Percentiles rank a stretch among this genome's conserved stretches.
Conservation (phyloP, 331 rosid genomes). For the Arachis monticola region DNA sequence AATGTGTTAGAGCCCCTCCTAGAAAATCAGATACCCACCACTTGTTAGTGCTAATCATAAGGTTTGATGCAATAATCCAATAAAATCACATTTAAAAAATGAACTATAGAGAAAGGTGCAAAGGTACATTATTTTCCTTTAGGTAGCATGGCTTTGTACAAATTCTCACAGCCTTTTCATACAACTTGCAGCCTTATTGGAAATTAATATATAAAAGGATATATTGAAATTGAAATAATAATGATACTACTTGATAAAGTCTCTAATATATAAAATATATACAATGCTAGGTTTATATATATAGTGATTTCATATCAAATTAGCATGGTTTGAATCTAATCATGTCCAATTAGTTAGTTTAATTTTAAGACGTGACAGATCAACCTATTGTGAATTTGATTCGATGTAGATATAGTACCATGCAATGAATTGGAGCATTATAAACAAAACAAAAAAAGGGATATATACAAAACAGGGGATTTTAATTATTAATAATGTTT, state of each 20-base stretch:
- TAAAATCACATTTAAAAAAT: slow-evolving; percentile 7
- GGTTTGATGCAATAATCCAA: slow-evolving; percentile 7
- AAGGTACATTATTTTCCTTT: neutral
- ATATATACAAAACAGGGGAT: neutral
- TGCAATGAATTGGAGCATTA: slow-evolving; percentile 4
- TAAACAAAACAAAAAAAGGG: neutral
- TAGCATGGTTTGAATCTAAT: slow-evolving; percentile 31
- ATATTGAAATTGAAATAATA: neutral
- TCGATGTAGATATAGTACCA: neutral
- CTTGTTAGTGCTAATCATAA: neutral
- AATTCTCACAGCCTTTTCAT: neutral
- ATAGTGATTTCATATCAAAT: neutral
- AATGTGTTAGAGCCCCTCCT: too few relatives aligned
- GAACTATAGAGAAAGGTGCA: neutral
- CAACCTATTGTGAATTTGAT: neutral
- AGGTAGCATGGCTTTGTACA: neutral
- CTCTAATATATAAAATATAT: neutral
- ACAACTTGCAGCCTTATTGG: neutral
- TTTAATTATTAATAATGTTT: neutral
- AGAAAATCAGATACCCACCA: too few relatives aligned
- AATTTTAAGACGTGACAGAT: neutral
- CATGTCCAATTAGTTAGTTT: slow-evolving; percentile 8
- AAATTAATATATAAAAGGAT: slow-evolving; percentile 15
- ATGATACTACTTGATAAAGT: neutral
- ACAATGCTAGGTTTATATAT: neutral